Evolutionary conservation across 2,329 filamentous ascomycete genomes (phyloP), one percentile per base, ranked within the genome.

Genomic region (Periconia sp.): DNA sequence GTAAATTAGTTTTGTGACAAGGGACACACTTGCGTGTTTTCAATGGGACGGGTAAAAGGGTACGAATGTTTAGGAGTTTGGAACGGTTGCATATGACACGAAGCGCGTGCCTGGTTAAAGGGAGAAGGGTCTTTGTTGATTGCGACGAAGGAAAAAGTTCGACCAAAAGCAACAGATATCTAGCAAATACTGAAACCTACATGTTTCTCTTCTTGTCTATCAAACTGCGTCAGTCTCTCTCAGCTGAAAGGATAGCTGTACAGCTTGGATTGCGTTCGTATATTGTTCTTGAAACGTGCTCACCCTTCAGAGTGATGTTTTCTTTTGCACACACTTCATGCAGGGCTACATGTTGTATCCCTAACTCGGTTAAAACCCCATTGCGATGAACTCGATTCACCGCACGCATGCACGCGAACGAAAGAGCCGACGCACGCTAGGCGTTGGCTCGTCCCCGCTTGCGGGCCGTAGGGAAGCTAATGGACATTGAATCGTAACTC

Each of bases 1-100:
- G 65, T 69, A 68, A 66, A 64, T 37, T 37, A n/a, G 17, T 41
- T 47, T 48, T 37, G 48, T 13, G 47, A 40, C 20, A 17, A 43
- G 20, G 17, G 41, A 17, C 41, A 17, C 41, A n/a, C 33, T 37
- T 11, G 5, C 15, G 15, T n/a, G 33, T 37, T 37, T 37, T 11
- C 13, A 13, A 37, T 37, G 33, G 33, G 15, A 37, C 11, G 33
- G 33, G 33, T n/a, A 37, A 37, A 37, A 37, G 8, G 23, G 23
- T 27, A 27, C 23, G 23, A 27, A 27, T 27, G 8, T 27, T 27
- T 8, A 27, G 33, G 33, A 37, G 33, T 37, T 37, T 37, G 33
- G 33, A n/a, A 37, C 33, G 33, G 11, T 37, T 37, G 33, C 33
- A 37, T 37, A 37, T 14, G 6, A 37, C 33, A n/a, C 33, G 33